Conservation (phyloP, 768 basidiomycete species). For the Podaxis mareebaensis region DNA sequence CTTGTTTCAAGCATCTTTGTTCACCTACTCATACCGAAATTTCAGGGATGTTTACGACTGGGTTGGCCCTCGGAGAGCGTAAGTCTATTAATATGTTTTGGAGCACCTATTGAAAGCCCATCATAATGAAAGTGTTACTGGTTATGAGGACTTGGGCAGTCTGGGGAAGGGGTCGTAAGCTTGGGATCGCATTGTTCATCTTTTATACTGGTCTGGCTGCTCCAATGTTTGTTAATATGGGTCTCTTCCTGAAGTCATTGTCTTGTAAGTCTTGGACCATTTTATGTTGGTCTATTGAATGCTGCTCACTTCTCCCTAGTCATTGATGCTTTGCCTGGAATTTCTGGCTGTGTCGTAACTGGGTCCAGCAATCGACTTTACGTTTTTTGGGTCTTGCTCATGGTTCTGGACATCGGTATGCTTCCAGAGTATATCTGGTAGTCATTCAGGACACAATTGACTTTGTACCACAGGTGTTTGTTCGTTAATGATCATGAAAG, state of each 20-base stretch:
- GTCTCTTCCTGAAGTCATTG: neutral
- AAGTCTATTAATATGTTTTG: neutral
- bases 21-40: neutral
- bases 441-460: too few relatives aligned
- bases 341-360: slow-evolving; percentile 6
- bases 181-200: neutral
- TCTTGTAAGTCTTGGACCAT: neutral
- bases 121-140: slow-evolving; percentile 1
- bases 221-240: slow-evolving; percentile 3
- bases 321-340: neutral
- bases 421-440: neutral
- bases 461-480: neutral
- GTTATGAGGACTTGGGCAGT: slow-evolving; percentile 9
- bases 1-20: neutral
- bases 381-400: slow-evolving; percentile 11
- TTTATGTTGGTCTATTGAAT: neutral
- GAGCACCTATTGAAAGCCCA: neutral
- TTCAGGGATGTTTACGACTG: neutral
- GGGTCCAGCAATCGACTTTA: neutral
- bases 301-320: neutral
- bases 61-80: slow-evolving; percentile 2
- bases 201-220: slow-evolving; percentile 6
- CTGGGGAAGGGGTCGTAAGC: slow-evolving; percentile 5
- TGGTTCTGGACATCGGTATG: slow-evolving; percentile 11
- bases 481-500: slow-evolving; percentile 5